These are phyloP conservation scores for Raphanus raphanistrum DNA, from an alignment of 345 rosid species.

Conservation along the genomic window DNA sequence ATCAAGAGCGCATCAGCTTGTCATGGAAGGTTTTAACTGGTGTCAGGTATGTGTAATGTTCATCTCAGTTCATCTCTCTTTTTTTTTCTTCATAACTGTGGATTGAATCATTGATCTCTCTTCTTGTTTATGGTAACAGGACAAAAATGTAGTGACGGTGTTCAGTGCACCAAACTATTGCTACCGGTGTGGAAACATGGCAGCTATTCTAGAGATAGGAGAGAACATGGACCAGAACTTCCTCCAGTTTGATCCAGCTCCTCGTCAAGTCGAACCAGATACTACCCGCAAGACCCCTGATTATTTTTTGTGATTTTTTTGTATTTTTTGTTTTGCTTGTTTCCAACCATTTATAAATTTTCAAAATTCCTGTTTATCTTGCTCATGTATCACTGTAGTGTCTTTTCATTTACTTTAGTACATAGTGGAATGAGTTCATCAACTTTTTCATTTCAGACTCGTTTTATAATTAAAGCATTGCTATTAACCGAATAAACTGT, in stretches of 20 bases:
- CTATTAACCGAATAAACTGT: not conserved
- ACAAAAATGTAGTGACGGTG: conserved; percentile 77
- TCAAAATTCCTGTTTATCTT: conserved; percentile 9
- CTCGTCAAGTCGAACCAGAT: conserved; percentile 78
- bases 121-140: conserved; percentile 37
- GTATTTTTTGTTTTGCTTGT: not conserved
- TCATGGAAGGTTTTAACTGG: conserved; percentile 93
- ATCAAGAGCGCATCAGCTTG: conserved; percentile 88
- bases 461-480: not conserved
- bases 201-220: conserved; percentile 82
- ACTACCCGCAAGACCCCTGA: conserved; percentile 82
- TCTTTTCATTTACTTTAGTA: not conserved
- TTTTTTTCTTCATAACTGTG: not conserved
- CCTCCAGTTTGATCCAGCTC: conserved; percentile 89
- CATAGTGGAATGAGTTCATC: not conserved
- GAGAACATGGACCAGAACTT: conserved; percentile 84
- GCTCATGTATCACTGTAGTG: conserved; percentile 20
- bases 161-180: conserved; percentile 87
- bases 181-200: conserved; percentile 84
- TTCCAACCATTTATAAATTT: conserved; percentile 5
- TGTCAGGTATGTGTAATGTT: conserved; percentile 55
- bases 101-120: not conserved
- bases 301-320: conserved; percentile 61
- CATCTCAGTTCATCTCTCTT: conserved; percentile 9
- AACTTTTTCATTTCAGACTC: conserved; percentile 6